Conservation (phyloP, 768 basidiomycete species). For the Leccinum sublutescens region DNA sequence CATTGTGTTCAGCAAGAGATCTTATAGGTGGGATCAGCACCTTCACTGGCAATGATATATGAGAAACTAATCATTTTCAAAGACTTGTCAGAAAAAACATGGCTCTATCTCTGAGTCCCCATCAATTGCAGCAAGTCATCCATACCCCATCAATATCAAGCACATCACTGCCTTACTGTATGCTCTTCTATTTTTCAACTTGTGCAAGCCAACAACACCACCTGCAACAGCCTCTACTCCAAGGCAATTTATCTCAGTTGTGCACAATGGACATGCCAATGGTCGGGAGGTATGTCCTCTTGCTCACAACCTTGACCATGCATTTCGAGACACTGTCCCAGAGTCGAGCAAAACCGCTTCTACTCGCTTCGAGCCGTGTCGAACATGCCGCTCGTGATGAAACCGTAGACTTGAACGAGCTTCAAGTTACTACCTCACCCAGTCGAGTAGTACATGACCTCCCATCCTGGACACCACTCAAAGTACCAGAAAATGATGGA, state of each 20-base stretch:
- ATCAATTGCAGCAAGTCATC: slow-evolving; percentile 5
- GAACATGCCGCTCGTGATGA: slow-evolving; percentile 1
- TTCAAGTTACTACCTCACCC: neutral
- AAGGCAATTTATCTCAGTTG: slow-evolving; percentile 10
- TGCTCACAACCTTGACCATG: slow-evolving; percentile 4
- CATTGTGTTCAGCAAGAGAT: neutral
- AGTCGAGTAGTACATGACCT: slow-evolving; percentile 14
- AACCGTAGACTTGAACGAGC: neutral
- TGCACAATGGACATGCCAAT: slow-evolving; percentile 1
- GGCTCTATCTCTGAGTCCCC: slow-evolving; percentile 21
- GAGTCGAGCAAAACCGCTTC: slow-evolving; percentile 3
- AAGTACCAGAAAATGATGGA: neutral
- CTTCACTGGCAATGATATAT: neutral
- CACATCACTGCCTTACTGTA: slow-evolving; percentile 13
- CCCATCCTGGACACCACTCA: slow-evolving; percentile 10
- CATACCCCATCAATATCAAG: slow-evolving; percentile 3
- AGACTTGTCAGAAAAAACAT: slow-evolving; percentile 2
- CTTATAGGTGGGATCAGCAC: neutral
- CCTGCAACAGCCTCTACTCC: slow-evolving; percentile 15
- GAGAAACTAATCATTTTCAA: neutral
- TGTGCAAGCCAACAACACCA: neutral
- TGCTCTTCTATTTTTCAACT: neutral
- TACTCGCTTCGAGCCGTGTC: neutral
- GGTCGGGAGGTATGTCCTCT: slow-evolving; percentile 12
- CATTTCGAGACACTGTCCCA: slow-evolving; percentile 11